phyloP scores from a whole-genome alignment of 2,329 filamentous ascomycete species.

The Apiospora aurea region DNA sequence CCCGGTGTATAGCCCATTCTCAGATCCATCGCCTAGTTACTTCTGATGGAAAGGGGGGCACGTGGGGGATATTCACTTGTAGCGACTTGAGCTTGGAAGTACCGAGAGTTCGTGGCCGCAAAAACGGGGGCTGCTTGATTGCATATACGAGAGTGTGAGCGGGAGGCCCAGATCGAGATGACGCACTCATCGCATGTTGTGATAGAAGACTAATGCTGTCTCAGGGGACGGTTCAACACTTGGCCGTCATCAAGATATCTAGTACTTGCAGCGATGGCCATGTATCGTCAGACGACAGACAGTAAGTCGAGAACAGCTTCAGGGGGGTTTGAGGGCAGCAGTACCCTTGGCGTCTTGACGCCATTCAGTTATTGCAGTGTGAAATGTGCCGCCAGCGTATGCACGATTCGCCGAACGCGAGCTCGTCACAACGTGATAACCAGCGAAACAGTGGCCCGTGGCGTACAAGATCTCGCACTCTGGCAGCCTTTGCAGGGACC shows the following conservation, averaged over 20 bases:
- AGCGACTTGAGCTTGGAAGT: neutral
- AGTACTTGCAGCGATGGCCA: neutral
- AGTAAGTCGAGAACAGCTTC: neutral
- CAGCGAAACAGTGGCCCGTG: neutral
- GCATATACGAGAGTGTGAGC: neutral
- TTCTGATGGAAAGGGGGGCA: neutral
- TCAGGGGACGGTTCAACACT: neutral
- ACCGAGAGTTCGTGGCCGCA: neutral
- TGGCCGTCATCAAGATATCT: neutral
- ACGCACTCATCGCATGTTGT: slow-evolving; percentile 8
- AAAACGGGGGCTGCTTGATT: neutral
- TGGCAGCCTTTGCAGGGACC: neutral
- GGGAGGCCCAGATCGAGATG: slow-evolving; percentile 17
- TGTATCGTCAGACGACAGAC: neutral
- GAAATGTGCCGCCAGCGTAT: neutral
- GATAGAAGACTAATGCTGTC: slow-evolving; percentile 16
- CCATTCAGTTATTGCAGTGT: neutral
- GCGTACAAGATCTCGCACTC: neutral
- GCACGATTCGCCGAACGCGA: slow-evolving; percentile 15
- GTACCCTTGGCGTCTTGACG: neutral
- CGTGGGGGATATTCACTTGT: neutral
- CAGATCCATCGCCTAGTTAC: neutral
- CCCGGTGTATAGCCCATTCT: neutral
- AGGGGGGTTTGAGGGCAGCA: neutral
- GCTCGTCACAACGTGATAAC: neutral